These are phyloP conservation scores for Blastomyces parvus DNA, from an alignment of 2,329 filamentous ascomycete species.

Conservation along the genomic window DNA sequence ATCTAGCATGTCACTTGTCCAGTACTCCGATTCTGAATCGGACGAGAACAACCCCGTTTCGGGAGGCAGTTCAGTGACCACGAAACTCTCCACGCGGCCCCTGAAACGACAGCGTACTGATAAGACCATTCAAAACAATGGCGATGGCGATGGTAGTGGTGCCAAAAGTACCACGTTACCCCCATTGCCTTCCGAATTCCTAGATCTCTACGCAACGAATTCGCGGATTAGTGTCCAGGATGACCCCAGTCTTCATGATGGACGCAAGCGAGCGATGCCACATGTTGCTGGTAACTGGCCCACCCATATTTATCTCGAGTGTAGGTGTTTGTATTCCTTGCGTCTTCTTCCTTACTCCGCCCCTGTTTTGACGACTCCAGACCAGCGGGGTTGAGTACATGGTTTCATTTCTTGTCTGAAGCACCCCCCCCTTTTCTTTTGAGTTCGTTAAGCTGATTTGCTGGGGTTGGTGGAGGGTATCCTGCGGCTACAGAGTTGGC, in stretches of 20 bases:
- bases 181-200: conserved; percentile 69
- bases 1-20: conserved; percentile 50
- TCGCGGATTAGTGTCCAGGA: conserved; percentile 68
- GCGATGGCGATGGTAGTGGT: conserved; percentile 18
- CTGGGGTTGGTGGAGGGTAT: conserved; percentile 26
- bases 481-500: conserved; percentile 30
- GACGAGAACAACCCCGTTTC: conserved; percentile 14
- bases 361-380: background rate
- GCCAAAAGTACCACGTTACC: conserved; percentile 42
- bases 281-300: conserved; percentile 90
- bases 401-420: conserved; percentile 3
- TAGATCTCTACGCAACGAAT: conserved; percentile 79
- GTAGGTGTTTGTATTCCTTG: conserved; percentile 45
- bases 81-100: conserved; percentile 16
- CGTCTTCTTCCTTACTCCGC: background rate
- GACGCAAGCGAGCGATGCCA: conserved; percentile 69
- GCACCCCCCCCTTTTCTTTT: background rate
- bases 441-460: conserved; percentile 14
- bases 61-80: conserved; percentile 11
- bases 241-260: conserved; percentile 75
- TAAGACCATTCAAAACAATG: conserved; percentile 4
- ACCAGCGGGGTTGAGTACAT: background rate
- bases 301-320: conserved; percentile 85
- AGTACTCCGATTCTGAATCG: conserved; percentile 50
- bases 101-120: conserved; percentile 20